Conservation (phyloP, 176 grass and related monocot species). For the Oropetium thomaeum region DNA sequence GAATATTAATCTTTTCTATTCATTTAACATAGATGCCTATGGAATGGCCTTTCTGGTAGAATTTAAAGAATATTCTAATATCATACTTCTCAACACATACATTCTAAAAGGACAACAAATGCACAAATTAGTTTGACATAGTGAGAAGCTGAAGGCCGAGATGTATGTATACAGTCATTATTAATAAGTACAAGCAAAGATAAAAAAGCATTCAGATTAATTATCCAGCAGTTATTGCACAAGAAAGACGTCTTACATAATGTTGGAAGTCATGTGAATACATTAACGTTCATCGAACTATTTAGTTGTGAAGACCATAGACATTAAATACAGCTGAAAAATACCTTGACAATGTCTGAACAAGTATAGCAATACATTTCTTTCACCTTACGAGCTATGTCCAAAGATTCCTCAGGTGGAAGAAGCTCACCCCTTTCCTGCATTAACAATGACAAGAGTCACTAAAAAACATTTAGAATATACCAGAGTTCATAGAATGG, state of each 20-base stretch:
- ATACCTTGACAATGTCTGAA: slow-evolving; percentile 96
- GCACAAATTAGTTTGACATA: slow-evolving; percentile 11
- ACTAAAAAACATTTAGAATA: slow-evolving; percentile 21
- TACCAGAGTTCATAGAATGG: not conserved
- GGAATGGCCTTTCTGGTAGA: not conserved
- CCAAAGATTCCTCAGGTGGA: slow-evolving; percentile 82
- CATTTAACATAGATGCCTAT: slow-evolving; percentile 6
- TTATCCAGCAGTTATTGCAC: not conserved
- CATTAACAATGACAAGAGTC: slow-evolving; percentile 30
- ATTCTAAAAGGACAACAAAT: not conserved
- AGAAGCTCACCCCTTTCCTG: slow-evolving; percentile 99
- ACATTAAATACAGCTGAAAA: not conserved
- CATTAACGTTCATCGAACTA: slow-evolving; percentile 1
- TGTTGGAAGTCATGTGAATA: slow-evolving; percentile 2
- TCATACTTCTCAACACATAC: slow-evolving; percentile 29
- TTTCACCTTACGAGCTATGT: slow-evolving; percentile 89
- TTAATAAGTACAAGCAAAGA: slow-evolving; percentile 7
- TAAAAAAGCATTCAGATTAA: slow-evolving; percentile 18
- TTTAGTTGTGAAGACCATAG: slow-evolving; percentile 9
- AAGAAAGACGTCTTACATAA: not conserved
- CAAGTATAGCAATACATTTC: slow-evolving; percentile 91
- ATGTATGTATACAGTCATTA: slow-evolving; percentile 3
- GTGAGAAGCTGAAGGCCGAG: not conserved
- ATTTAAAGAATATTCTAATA: not conserved
- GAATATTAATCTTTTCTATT: not conserved